Evolutionary conservation across 345 rosid species (phyloP), one percentile per base, ranked within the genome.

Genomic region (Syzygium oleosum): DNA sequence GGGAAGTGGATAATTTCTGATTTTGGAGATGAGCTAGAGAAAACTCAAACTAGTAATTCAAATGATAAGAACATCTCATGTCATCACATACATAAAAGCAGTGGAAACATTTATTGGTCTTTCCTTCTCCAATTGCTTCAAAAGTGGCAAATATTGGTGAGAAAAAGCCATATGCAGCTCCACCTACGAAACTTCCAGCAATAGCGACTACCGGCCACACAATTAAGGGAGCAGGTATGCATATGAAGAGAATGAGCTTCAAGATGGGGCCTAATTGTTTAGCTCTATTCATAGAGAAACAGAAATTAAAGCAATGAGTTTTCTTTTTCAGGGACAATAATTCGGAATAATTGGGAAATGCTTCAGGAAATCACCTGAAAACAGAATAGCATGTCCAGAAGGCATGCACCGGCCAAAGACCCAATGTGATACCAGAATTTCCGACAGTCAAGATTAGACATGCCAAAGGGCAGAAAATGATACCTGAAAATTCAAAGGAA

Each of bases 101-200:
- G 91, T 95, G 98, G 89, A 89, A 89, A 79, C 93, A 73, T 52
- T 91, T 88, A 83, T 94, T 85, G 52, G 92, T 90, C 90, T 98
- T 98, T 90, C 98, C 98, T 90, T 96, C 97, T 55, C 99, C 99
- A 86, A 98, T 95, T 56, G 97, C 99, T 89, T 93, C 96, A 86
- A 98, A 98, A 34, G 99, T 98, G 59, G 99, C 98, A 87, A 96
- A 98, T 73, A 95, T 92, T 51, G 99, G 99, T 5, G 98, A 94
- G 85, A 98, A 93, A 88, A 96, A 92, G 49, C 98, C 99, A 87
- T 95, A 96, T 22, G 92, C 52, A 17, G 91, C 89, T 80, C 99
- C 99, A 52, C 96, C 96, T 7, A 94, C 51, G 55, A 93, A 41
- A 65, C 99, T 96, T 90, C 96, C 98, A 51, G 87, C 85, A 88